Percentiles rank a stretch among this genome's conserved stretches.
phyloP scores from a whole-genome alignment of 108 stramenopile species.

The Nannochloropsis gaditana region DNA sequence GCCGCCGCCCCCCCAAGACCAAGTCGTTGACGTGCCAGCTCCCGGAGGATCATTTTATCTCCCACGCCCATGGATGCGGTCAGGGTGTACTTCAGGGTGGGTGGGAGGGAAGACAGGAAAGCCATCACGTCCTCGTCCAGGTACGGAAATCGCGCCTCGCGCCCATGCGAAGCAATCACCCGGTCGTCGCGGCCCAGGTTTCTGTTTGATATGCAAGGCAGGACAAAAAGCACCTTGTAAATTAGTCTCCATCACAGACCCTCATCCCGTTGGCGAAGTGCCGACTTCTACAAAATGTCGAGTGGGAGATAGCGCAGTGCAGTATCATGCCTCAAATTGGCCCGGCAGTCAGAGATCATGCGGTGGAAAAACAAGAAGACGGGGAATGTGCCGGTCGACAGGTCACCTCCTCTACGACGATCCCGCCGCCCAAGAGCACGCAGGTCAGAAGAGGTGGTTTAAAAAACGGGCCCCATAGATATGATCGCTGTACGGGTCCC shows the following conservation, averaged over 20 bases:
- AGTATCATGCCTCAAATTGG: too few relatives aligned
- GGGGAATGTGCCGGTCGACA: background rate
- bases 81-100: background rate
- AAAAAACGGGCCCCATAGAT: background rate
- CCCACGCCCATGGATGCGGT: background rate
- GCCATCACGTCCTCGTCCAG: conserved; percentile 68
- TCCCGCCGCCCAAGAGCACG: background rate
- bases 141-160: conserved; percentile 86
- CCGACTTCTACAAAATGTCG: too few relatives aligned
- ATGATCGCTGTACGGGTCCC: background rate
- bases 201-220: background rate
- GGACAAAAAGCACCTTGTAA: background rate
- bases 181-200: conserved; percentile 95
- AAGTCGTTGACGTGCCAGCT: background rate
- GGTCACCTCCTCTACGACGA: conserved; percentile 14
- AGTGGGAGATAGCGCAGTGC: too few relatives aligned
- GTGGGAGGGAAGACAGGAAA: conserved; percentile 17
- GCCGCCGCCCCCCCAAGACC: background rate
- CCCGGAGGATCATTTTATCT: background rate
- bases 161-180: conserved; percentile 71
- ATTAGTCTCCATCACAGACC: background rate
- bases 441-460: background rate
- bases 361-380: too few relatives aligned
- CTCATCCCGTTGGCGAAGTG: too few relatives aligned
- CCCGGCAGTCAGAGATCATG: too few relatives aligned